Percentiles rank a stretch among this genome's conserved stretches.
Conservation (phyloP, 352 stramenopile species). For the Pythium biforme region DNA sequence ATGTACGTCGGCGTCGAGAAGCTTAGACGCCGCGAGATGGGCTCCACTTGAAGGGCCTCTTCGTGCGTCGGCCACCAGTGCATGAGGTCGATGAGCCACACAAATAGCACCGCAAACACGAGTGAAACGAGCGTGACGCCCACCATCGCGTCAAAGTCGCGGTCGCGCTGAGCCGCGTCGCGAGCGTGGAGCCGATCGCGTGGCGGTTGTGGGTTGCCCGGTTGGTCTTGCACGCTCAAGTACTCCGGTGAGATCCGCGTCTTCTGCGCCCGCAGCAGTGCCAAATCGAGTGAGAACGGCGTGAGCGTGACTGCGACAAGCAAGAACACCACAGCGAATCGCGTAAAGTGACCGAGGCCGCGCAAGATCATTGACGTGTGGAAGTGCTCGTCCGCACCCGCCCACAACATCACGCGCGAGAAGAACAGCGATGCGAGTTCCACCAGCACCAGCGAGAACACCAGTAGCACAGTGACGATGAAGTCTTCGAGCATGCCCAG, state of each 20-base stretch:
- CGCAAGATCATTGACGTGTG: slow-evolving; percentile 10
- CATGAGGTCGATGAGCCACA: slow-evolving; percentile 16
- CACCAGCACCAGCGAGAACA: slow-evolving; percentile 22
- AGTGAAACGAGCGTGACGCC: slow-evolving; percentile 27
- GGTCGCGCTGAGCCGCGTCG: not conserved
- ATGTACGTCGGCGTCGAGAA: slow-evolving; percentile 16
- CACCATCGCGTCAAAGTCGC: not conserved
- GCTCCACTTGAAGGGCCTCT: not conserved
- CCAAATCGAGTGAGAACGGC: slow-evolving; percentile 35
- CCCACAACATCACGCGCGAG: not conserved
- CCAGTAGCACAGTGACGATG: slow-evolving; percentile 33
- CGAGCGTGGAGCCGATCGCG: not conserved
- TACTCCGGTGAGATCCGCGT: slow-evolving; percentile 50
- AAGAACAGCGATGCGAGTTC: slow-evolving; percentile 1
- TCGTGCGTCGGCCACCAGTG: slow-evolving; percentile 3
- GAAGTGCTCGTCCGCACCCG: slow-evolving; percentile 4
- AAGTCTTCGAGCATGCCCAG: slow-evolving; percentile 49
- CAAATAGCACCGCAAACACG: slow-evolving; percentile 14
- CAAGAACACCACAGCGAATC: slow-evolving; percentile 33
- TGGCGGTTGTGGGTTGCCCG: not conserved
- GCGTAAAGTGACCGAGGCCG: not conserved
- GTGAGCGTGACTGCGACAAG: slow-evolving; percentile 30
- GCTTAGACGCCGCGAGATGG: not conserved
- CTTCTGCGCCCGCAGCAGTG: slow-evolving; percentile 36
- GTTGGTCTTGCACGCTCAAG: slow-evolving; percentile 10